Conservation (phyloP, 1,284 basidiomycete genomes). For the Mycosarcoma mackinlayi region DNA sequence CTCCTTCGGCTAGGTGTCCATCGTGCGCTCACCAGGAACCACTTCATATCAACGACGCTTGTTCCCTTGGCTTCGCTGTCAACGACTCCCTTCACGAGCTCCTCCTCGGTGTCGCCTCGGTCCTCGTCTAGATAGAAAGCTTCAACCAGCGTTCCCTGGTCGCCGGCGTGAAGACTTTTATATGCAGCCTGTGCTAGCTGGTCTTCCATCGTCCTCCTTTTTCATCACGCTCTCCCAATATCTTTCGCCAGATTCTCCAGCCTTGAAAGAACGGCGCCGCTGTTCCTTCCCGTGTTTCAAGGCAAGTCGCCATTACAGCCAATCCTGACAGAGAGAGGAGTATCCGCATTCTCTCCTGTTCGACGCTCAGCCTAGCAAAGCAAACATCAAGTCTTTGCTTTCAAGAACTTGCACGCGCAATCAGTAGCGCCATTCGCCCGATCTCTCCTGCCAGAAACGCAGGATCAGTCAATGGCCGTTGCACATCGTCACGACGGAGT, state of each 20-base stretch:
- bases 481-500: conserved; percentile 45
- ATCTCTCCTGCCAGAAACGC: conserved; percentile 17
- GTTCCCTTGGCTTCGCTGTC: conserved; percentile 10
- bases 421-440: conserved; percentile 1
- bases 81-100: neutral
- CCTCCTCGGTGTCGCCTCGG: conserved; percentile 21
- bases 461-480: conserved; percentile 47
- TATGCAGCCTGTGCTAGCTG: conserved; percentile 5
- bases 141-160: conserved; percentile 2
- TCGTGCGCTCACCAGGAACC: conserved; percentile 10
- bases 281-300: neutral
- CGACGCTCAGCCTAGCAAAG: conserved; percentile 2
- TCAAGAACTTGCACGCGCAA: neutral
- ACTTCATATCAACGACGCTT: conserved; percentile 28
- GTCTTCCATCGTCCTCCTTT: neutral
- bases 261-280: conserved; percentile 1
- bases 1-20: neutral
- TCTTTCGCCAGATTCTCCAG: neutral
- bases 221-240: conserved; percentile 2
- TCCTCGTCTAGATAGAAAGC: conserved; percentile 2
- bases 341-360: neutral
- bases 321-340: no score
- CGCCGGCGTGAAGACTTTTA: conserved; percentile 8
- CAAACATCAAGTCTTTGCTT: neutral
- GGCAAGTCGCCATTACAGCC: neutral